Evolutionary conservation across 176 grass and related monocot species (phyloP).

Genomic region (Juncus effusus): DNA sequence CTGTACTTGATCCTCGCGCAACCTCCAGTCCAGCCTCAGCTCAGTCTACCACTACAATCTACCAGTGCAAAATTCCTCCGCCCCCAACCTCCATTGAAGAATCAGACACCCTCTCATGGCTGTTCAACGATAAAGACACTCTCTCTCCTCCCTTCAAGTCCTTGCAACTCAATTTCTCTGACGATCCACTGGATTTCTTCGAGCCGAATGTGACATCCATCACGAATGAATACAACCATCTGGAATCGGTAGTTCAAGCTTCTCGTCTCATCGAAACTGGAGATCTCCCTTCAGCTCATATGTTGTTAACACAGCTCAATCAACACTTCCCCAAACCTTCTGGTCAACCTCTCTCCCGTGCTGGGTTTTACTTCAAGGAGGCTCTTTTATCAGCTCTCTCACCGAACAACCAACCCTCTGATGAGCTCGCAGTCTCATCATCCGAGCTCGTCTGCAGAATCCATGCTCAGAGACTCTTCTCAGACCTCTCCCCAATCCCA

Average conservation of each 20-base stretch:
- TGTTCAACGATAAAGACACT: constrained; percentile 42
- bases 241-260: constrained; percentile 36
- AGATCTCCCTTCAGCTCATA: constrained; percentile 31
- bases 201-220: constrained; percentile 22
- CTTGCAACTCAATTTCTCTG: constrained; percentile 10
- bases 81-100: constrained; percentile 29
- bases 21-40: constrained; percentile 45
- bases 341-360: constrained; percentile 31
- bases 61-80: constrained; percentile 15
- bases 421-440: constrained; percentile 24
- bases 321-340: constrained; percentile 26
- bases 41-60: background rate
- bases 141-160: constrained; percentile 25
- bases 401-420: background rate
- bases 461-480: constrained; percentile 43
- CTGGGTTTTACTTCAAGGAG: constrained; percentile 52
- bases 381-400: constrained; percentile 44
- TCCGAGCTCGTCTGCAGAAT: constrained; percentile 44
- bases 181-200: constrained; percentile 42
- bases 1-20: constrained; percentile 50
- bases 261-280: constrained; percentile 35
- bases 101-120: constrained; percentile 44
- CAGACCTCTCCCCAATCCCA: constrained; percentile 46
- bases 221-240: constrained; percentile 32
- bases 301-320: constrained; percentile 45